These are phyloP conservation scores for Neospermospora avenae DNA, from an alignment of 2,329 filamentous ascomycete species.

Conservation along the genomic window DNA sequence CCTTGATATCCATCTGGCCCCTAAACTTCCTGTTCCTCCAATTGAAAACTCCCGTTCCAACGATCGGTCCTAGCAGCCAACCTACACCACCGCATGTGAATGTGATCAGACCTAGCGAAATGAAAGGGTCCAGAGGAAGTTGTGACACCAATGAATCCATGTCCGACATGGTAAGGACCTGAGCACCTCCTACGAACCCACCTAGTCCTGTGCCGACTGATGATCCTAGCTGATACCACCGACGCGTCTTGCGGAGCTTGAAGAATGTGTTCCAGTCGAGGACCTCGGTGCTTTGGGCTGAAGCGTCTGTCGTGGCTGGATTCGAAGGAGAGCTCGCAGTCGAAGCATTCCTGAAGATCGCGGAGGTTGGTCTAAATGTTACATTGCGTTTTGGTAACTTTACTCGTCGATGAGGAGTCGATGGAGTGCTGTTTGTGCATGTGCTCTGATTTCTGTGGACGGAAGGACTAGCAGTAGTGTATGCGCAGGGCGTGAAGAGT, in stretches of 20 bases:
- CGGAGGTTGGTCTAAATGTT: slow-evolving; percentile 22
- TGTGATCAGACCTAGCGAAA: slow-evolving; percentile 78
- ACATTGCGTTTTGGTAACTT: slow-evolving; percentile 31
- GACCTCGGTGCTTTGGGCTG: slow-evolving; percentile 14
- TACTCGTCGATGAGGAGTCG: slow-evolving; percentile 23
- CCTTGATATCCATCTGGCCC: slow-evolving; percentile 78
- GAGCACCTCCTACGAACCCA: slow-evolving; percentile 59
- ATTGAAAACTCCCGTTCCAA: slow-evolving; percentile 80
- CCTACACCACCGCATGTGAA: slow-evolving; percentile 74
- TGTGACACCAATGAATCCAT: slow-evolving; percentile 68
- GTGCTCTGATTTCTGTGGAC: slow-evolving; percentile 20
- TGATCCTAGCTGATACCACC: slow-evolving; percentile 77
- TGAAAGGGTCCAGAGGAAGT: slow-evolving; percentile 82
- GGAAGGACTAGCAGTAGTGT: slow-evolving; percentile 22
- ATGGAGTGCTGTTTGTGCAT: slow-evolving; percentile 9
- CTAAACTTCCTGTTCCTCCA: slow-evolving; percentile 68
- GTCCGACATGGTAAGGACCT: slow-evolving; percentile 66
- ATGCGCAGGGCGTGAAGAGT: slow-evolving; percentile 28
- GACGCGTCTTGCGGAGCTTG: slow-evolving; percentile 78
- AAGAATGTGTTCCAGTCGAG: slow-evolving; percentile 92
- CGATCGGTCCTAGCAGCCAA: slow-evolving; percentile 81
- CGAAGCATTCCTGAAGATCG: slow-evolving; percentile 19
- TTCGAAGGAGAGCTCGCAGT: slow-evolving; percentile 15
- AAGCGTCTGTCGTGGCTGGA: slow-evolving; percentile 5
- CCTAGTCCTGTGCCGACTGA: slow-evolving; percentile 63